Conservation (phyloP, 345 rosid genomes). For the Eucalyptus dawsonii region DNA sequence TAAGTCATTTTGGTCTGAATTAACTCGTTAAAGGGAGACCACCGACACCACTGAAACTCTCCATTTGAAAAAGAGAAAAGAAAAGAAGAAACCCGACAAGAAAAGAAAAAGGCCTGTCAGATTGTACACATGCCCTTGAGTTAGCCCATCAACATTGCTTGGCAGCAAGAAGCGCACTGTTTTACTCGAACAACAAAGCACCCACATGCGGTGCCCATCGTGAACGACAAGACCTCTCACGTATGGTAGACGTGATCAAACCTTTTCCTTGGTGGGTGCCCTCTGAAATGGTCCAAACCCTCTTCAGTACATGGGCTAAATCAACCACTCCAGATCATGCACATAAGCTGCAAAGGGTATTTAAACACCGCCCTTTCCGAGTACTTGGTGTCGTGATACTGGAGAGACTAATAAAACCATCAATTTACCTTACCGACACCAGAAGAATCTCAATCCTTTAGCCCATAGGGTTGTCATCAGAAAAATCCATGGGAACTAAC, state of each 20-base stretch:
- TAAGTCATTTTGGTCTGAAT: background rate
- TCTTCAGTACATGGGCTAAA: background rate
- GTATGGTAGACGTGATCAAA: background rate
- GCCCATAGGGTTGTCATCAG: background rate
- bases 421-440: background rate
- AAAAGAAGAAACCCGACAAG: background rate
- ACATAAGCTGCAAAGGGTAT: background rate
- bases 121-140: background rate
- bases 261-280: background rate
- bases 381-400: background rate
- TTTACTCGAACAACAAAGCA: background rate
- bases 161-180: background rate
- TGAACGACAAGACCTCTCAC: background rate
- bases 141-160: background rate
- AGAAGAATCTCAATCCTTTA: background rate
- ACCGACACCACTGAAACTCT: background rate
- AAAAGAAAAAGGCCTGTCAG: background rate
- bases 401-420: background rate
- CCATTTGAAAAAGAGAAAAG: background rate
- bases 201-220: background rate
- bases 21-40: background rate
- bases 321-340: background rate
- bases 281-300: background rate
- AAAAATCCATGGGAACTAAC: background rate
- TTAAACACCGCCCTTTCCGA: background rate